Base-by-base conservation (phyloP, 306 rosid genomes). In the Sicyos edulis region DNA sequence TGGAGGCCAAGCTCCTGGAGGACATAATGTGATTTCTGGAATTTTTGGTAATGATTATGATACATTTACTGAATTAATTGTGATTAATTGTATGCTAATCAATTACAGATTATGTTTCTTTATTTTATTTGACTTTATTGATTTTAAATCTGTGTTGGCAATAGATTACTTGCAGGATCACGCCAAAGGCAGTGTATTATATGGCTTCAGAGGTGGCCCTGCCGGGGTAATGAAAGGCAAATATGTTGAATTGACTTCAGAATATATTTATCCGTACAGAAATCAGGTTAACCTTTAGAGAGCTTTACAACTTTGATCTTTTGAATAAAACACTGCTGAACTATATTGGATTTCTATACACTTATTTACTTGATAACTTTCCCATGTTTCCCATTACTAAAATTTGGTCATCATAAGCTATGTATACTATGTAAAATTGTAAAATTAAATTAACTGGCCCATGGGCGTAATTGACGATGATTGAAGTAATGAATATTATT, bases 1-100 rank as follows among this genome's bases (percentile, higher is more conserved):
- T 15, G 99, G 99, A 60, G 99, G 99, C 70, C 97, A 91, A 69
- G 97, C 99, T 63, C 99, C 99, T 0, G 99, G 97, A 24, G 99
- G 99, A 6, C 99, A 95, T 83, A 95, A 95, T 80, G 99, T 95
- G 64, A 95, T 95, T 24, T 86, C 88, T 62, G 99, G 99, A 80
- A 83, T 95, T 37, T 91, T 82, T 54, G 99, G 99, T 95, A 74
- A 71, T 75, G 56, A 22, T 79, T 47, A 63, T 68, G n/a, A 34
- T 44, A 12, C 54, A 34, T 42, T 9, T 69, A 8, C 15, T 10
- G 47, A 37, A 49, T 58, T 67, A 8, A 50, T 19, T 54, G 7
- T 3, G 45, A 4, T 78, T 42, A 52, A 40, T 17, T 32, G 16
- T 45, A 4, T 32, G 44, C 59, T 3, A 64, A 70, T 53, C 10